These are phyloP conservation scores for Rozella allomycis DNA, from an alignment of 371 early-diverging fungal species.

Conservation along the genomic window DNA sequence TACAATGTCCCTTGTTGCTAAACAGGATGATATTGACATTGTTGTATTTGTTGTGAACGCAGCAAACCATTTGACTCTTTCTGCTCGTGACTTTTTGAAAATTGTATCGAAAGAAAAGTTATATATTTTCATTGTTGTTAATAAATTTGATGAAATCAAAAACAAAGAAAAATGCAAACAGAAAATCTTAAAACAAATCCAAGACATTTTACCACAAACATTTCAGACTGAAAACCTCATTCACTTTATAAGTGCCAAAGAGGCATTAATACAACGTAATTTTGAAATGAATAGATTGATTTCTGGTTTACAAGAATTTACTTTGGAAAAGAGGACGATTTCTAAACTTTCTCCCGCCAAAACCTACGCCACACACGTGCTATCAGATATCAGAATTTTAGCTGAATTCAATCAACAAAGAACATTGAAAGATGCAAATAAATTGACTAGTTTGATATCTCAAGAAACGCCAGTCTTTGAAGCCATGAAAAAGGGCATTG, in stretches of 20 bases:
- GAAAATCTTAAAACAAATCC: slow-evolving; percentile 78
- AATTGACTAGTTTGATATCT: neutral
- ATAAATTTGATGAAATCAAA: slow-evolving; percentile 82
- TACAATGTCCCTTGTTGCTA: slow-evolving; percentile 82
- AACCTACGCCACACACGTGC: slow-evolving; percentile 56
- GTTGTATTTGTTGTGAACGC: slow-evolving; percentile 94
- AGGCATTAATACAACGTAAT: slow-evolving; percentile 12
- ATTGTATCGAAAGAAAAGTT: slow-evolving; percentile 92
- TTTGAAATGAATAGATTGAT: slow-evolving; percentile 52
- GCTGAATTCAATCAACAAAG: slow-evolving; percentile 27
- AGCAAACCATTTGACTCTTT: slow-evolving; percentile 92
- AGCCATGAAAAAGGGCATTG: too few relatives aligned
- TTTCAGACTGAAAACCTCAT: slow-evolving; percentile 75
- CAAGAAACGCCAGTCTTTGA: too few relatives aligned
- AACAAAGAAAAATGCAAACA: slow-evolving; percentile 77
- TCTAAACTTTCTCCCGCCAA: slow-evolving; percentile 86
- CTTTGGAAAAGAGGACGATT: slow-evolving; percentile 76
- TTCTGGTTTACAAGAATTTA: slow-evolving; percentile 62
- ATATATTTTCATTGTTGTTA: slow-evolving; percentile 89
- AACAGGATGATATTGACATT: slow-evolving; percentile 93
- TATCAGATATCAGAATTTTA: slow-evolving; percentile 37
- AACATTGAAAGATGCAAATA: slow-evolving; percentile 10
- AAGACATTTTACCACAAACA: slow-evolving; percentile 70
- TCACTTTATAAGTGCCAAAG: slow-evolving; percentile 77
- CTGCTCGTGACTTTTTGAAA: slow-evolving; percentile 74